Evolutionary conservation across 208 protist genomes (phyloP).

Genomic region (Phytomonas sp.): DNA sequence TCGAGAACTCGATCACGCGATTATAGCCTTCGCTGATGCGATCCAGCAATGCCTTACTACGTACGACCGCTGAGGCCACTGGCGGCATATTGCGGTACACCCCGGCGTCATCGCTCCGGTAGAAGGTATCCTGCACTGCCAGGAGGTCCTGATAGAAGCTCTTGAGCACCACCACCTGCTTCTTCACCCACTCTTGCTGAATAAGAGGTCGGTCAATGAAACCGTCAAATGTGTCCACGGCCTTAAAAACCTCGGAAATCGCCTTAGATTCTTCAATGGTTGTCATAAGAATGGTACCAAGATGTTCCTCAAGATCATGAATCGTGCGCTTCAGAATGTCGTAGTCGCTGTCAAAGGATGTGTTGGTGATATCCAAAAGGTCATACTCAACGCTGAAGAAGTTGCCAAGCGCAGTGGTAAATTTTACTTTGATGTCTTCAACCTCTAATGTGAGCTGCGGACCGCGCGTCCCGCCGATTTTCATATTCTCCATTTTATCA

Average conservation of each 20-base stretch:
- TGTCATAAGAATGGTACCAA: constrained; percentile 88
- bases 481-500: constrained; percentile 93
- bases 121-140: constrained; percentile 87
- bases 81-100: constrained; percentile 91
- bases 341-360: constrained; percentile 92
- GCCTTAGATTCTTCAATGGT: constrained; percentile 92
- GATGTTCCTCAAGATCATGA: constrained; percentile 88
- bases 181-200: constrained; percentile 91
- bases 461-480: constrained; percentile 94
- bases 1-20: constrained; percentile 63
- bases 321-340: constrained; percentile 77
- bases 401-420: constrained; percentile 55
- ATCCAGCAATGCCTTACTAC: constrained; percentile 90
- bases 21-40: constrained; percentile 89
- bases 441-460: constrained; percentile 75
- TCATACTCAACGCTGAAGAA: constrained; percentile 92
- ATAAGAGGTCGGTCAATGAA: constrained; percentile 91
- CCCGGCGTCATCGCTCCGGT: constrained; percentile 61
- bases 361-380: constrained; percentile 91
- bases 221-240: constrained; percentile 95
- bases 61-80: constrained; percentile 87
- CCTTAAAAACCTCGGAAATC: constrained; percentile 91
- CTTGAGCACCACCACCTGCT: constrained; percentile 82
- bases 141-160: constrained; percentile 86
- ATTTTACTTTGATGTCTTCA: constrained; percentile 86